Evolutionary conservation across 1,284 basidiomycete species (phyloP).

Genomic region (Polyporus tsugae): DNA sequence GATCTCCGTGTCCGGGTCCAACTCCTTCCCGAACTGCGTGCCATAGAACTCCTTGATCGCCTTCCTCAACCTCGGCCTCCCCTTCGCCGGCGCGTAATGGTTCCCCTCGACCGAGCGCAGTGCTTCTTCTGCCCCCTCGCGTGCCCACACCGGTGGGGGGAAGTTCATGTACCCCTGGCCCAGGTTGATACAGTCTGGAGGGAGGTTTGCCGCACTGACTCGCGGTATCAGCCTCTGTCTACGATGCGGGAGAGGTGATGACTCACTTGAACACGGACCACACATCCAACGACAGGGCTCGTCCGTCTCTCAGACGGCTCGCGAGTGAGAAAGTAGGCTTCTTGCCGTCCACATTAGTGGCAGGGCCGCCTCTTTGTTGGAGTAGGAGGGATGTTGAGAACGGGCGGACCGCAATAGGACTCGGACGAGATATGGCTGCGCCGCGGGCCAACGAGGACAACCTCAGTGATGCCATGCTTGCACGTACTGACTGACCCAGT

Average conservation of each 20-base stretch:
- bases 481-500: background rate
- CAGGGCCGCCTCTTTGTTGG: background rate
- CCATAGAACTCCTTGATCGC: conserved; percentile 86
- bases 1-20: conserved; percentile 71
- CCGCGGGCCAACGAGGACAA: background rate
- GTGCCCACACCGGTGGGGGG: conserved; percentile 85
- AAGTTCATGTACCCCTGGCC: conserved; percentile 97
- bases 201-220: conserved; percentile 81
- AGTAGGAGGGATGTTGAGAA: background rate
- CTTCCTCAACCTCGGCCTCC: conserved; percentile 82
- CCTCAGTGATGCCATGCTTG: background rate
- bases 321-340: conserved; percentile 38
- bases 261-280: conserved; percentile 92
- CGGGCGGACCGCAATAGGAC: background rate
- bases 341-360: background rate
- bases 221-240: background rate
- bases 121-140: conserved; percentile 76
- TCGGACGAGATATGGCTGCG: background rate
- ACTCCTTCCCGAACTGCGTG: conserved; percentile 71
- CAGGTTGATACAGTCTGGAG: conserved; percentile 87
- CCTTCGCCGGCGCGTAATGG: conserved; percentile 91
- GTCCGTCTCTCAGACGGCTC: conserved; percentile 73
- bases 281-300: conserved; percentile 82
- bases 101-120: conserved; percentile 74
- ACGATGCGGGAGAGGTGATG: background rate